These are phyloP conservation scores for Kandelia obovata DNA, from an alignment of 345 rosid species.

Conservation along the genomic window DNA sequence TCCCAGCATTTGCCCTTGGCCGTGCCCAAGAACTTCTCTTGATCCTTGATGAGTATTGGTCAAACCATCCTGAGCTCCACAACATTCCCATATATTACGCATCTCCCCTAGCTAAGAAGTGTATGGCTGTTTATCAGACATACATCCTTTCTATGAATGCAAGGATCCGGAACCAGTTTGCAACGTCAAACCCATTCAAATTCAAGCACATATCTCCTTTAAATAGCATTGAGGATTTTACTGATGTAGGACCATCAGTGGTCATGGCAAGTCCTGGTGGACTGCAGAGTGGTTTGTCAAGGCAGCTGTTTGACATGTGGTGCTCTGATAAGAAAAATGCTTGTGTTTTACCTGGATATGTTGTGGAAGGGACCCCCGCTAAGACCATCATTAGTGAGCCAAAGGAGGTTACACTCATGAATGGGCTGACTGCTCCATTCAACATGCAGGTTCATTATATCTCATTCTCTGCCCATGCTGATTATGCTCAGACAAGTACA, in stretches of 20 bases:
- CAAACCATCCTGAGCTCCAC: conserved; percentile 80
- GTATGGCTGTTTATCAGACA: conserved; percentile 95
- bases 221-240: conserved; percentile 81
- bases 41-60: conserved; percentile 81
- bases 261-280: conserved; percentile 96
- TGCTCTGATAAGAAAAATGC: conserved; percentile 87
- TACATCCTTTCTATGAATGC: conserved; percentile 95
- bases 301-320: conserved; percentile 92
- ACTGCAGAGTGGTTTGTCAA: conserved; percentile 85
- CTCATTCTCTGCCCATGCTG: conserved; percentile 94
- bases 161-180: conserved; percentile 87
- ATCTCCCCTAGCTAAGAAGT: conserved; percentile 91
- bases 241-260: conserved; percentile 84
- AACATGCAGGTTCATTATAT: conserved; percentile 92
- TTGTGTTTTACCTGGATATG: conserved; percentile 81
- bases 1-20: conserved; percentile 37
- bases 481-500: conserved; percentile 90
- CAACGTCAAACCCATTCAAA: conserved; percentile 82
- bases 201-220: conserved; percentile 82
- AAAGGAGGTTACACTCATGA: conserved; percentile 90
- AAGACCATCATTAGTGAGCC: conserved; percentile 86
- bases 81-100: conserved; percentile 93
- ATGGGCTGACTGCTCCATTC: conserved; percentile 82
- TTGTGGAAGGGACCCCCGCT: conserved; percentile 78
- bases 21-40: conserved; percentile 34